Conservation (phyloP, 1,139 yeast species). For the Entelexis sorbosivorans region DNA sequence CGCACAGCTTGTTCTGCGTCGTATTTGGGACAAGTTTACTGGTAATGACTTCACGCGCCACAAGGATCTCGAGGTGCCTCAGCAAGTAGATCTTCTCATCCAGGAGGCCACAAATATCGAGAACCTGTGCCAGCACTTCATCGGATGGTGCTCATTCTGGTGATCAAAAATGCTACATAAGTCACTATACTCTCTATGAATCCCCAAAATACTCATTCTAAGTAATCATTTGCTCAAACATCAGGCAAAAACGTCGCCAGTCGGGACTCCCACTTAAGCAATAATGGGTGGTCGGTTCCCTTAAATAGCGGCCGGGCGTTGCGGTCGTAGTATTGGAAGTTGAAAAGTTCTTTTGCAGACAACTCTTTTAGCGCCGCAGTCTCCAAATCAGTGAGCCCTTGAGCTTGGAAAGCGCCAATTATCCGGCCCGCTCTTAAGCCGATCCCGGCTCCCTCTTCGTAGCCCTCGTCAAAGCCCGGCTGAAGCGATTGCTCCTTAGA, state of each 20-base stretch:
- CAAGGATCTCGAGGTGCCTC: constrained; percentile 64
- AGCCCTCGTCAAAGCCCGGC: constrained; percentile 69
- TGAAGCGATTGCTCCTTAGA: constrained; percentile 65
- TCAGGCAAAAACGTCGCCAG: not conserved
- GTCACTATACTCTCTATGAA: not conserved
- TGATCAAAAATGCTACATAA: constrained; percentile 26
- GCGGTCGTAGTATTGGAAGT: constrained; percentile 41
- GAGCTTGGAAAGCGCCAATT: constrained; percentile 40
- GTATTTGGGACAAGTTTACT: constrained; percentile 84
- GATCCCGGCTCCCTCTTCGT: constrained; percentile 58
- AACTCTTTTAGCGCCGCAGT: constrained; percentile 41
- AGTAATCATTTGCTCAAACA: not conserved
- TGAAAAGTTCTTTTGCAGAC: constrained; percentile 42
- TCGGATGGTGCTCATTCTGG: constrained; percentile 99
- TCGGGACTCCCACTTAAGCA: constrained; percentile 33
- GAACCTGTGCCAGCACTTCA: constrained; percentile 88
- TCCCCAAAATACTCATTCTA: not conserved
- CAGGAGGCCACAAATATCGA: constrained; percentile 96
- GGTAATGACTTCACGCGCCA: constrained; percentile 83
- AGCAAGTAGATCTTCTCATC: constrained; percentile 86
- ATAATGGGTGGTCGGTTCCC: constrained; percentile 32
- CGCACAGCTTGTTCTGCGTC: constrained; percentile 77
- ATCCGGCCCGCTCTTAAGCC: constrained; percentile 60
- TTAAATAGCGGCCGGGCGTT: constrained; percentile 35
- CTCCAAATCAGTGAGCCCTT: constrained; percentile 25